Base-by-base conservation (phyloP, 2,329 filamentous ascomycete genomes). In the Epichloe coenophiala region DNA sequence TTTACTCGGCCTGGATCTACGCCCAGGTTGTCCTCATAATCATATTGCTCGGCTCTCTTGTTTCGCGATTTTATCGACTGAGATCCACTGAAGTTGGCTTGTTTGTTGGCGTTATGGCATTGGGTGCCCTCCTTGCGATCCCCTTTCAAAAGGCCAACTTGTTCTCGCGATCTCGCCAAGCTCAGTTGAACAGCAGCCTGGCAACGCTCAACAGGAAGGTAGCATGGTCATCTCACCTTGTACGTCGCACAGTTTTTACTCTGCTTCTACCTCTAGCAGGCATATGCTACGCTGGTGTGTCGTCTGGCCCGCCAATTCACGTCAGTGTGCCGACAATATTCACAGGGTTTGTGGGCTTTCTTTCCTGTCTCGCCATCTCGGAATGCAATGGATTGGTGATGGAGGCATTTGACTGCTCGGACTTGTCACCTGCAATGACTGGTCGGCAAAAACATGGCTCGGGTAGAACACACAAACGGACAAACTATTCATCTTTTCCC, bases 401-500 rank as follows among this genome's bases (percentile, higher is more conserved):
- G 85, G 85, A 89, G 61, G 83, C 81, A 0, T 90, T 84, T 63
- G 86, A 90, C 62, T 86, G 81, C n/a, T 87, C 83, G 40, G 86
- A 90, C 63, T 71, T 90, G 4, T 84, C 86, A 57, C 80, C 83
- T 2, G 82, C 83, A 11, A 83, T 84, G 71, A 84, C 76, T 6
- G 77, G 77, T 33, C 71, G 72, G 15, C 72, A 72, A n/a, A 69
- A 66, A 31, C 69, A 68, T n/a, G 58, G 60, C 3, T 68, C 68
- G 5, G 61, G 63, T 11, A 65, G 64, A 48, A 59, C 60, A 9
- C 63, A 66, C n/a, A 74, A 72, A 42, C 68, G 70, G 44, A 88
- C 80, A 11, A 87, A 86, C 60, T 89, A 87, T 67, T 86, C 84
- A 0, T 83, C 80, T 1, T 88, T 86, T 55, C 86, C 86, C 6